phyloP scores from a whole-genome alignment of 169 alveolate species.

The Eimeria necatrix region DNA sequence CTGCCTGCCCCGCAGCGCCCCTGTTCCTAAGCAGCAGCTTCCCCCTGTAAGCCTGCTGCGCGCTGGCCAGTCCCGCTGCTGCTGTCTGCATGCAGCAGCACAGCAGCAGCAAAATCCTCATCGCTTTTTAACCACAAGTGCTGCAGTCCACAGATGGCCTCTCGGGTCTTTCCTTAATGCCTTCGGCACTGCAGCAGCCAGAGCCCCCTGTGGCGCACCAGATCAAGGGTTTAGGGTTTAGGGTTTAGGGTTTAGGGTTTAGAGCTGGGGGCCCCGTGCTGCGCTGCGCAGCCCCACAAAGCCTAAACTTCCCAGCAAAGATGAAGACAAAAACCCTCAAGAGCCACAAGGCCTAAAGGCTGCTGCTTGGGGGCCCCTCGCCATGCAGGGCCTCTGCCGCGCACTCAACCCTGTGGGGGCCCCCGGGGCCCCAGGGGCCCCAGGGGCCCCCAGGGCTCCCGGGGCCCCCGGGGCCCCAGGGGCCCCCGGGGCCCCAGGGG shows the following conservation, averaged over 20 bases:
- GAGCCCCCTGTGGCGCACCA: background rate
- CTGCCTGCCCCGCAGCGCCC: no score
- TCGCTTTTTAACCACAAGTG: no score
- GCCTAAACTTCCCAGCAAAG: background rate
- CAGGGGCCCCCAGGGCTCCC: no score
- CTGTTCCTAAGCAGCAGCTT: no score
- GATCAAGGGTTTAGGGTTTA: background rate
- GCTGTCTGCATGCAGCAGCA: background rate
- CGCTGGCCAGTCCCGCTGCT: no score
- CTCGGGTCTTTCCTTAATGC: background rate
- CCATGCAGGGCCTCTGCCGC: background rate
- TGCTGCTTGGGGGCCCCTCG: constrained; percentile 2
- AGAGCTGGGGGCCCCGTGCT: background rate
- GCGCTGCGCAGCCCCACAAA: no score
- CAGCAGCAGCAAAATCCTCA: background rate
- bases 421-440: no score
- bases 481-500: no score
- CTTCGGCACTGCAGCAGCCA: background rate
- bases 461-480: no score
- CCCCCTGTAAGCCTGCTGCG: no score
- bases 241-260: background rate
- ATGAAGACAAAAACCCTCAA: background rate
- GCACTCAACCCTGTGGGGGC: no score
- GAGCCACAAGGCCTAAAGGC: background rate
- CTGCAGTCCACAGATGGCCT: background rate